Percentiles rank a stretch among this genome's conserved stretches.
Conservation (phyloP, 2,329 filamentous ascomycete species). For the Exserohilum rostratum region DNA sequence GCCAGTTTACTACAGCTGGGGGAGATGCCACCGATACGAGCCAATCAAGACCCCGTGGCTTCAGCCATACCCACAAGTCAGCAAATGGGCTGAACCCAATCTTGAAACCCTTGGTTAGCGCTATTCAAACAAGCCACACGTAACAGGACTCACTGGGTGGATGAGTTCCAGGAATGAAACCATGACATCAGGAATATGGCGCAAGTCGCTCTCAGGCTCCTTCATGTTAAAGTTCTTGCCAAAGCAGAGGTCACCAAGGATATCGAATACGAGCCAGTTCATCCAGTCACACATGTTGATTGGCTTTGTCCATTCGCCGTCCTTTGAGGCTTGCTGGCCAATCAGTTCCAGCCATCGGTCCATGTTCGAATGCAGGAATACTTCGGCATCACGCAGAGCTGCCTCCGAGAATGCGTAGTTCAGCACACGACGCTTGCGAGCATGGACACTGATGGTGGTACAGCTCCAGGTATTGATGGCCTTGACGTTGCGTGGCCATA, state of each 20-base stretch:
- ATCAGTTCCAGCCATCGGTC: conserved; percentile 32
- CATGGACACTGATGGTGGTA: conserved; percentile 41
- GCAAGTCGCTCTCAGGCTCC: conserved; percentile 25
- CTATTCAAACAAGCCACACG: background rate
- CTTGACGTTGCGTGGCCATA: conserved; percentile 47
- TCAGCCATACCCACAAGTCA: conserved; percentile 28
- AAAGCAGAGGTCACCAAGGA: conserved; percentile 53
- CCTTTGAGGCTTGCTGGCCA: conserved; percentile 10
- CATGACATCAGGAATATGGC: conserved; percentile 31
- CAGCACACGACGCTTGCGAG: conserved; percentile 48
- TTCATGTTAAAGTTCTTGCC: conserved; percentile 47
- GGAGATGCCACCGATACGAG: conserved; percentile 22
- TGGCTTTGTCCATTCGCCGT: conserved; percentile 17
- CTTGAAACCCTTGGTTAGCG: conserved; percentile 5
- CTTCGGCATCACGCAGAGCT: conserved; percentile 49
- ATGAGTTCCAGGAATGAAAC: conserved; percentile 22
- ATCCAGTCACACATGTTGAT: conserved; percentile 28
- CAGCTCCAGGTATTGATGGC: conserved; percentile 46
- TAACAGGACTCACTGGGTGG: conserved; percentile 19
- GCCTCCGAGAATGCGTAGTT: conserved; percentile 52
- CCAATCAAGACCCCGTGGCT: conserved; percentile 30
- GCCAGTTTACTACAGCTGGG: conserved; percentile 20
- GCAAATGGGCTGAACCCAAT: conserved; percentile 9
- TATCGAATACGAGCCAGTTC: conserved; percentile 52
- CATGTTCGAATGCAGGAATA: conserved; percentile 41